These are phyloP conservation scores for Lepiota venenata DNA, from an alignment of 768 basidiomycete species.

Conservation along the genomic window DNA sequence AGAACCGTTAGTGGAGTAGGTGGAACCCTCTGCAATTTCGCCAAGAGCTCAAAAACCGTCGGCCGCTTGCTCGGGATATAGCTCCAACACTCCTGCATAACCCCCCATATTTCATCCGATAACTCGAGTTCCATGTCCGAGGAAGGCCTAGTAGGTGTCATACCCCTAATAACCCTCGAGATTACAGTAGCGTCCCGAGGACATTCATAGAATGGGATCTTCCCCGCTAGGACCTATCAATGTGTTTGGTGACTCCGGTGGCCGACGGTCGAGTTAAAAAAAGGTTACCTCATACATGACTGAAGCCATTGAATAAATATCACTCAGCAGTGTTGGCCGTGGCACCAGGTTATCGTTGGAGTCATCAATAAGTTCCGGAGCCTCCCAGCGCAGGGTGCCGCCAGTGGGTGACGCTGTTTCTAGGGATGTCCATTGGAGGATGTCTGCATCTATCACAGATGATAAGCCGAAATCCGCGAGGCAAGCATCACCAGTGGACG, in stretches of 20 bases:
- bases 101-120: background rate
- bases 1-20: too few species aligned
- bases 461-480: slow-evolving; percentile 7
- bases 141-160: slow-evolving; percentile 10
- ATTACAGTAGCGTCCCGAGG: slow-evolving; percentile 18
- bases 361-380: slow-evolving; percentile 10
- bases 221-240: slow-evolving; percentile 17
- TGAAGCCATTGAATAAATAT: slow-evolving; percentile 18
- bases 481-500: background rate
- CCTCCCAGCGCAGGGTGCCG: slow-evolving; percentile 1
- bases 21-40: background rate
- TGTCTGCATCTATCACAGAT: background rate
- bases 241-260: too few species aligned
- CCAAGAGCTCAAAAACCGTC: background rate
- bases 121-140: background rate
- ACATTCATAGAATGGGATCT: slow-evolving; percentile 17
- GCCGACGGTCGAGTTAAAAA: background rate
- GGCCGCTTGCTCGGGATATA: background rate
- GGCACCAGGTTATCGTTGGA: background rate
- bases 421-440: slow-evolving; percentile 4
- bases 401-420: background rate
- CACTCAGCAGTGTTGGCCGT: slow-evolving; percentile 7
- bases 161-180: slow-evolving; percentile 14
- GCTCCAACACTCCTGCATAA: slow-evolving; percentile 2
- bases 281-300: slow-evolving; percentile 18